A percentile compares a stretch with the other conserved stretches of the same genome.
These are phyloP conservation scores for Smittium mucronatum DNA, from an alignment of 371 early-diverging fungal genomes.

Conservation along the genomic window DNA sequence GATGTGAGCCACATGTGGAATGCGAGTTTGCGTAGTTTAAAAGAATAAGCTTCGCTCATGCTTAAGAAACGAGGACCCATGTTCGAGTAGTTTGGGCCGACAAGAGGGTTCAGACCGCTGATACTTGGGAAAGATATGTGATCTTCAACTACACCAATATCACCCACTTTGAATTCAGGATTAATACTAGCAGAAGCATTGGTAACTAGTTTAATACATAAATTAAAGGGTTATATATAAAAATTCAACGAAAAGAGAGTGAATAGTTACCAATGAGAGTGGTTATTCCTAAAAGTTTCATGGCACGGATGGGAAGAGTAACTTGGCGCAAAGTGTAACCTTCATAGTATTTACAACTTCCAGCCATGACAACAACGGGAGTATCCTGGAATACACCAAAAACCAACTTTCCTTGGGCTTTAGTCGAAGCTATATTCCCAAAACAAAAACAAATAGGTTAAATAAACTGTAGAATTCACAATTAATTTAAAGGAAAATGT, in stretches of 20 bases:
- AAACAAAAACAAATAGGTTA: neutral
- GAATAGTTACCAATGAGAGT: conserved; percentile 35
- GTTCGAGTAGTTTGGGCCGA: conserved; percentile 67
- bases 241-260: neutral
- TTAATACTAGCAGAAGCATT: conserved; percentile 83
- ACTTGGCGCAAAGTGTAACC: conserved; percentile 68
- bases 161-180: conserved; percentile 61
- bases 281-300: conserved; percentile 68
- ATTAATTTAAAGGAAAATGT: conserved; percentile 15
- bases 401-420: conserved; percentile 69
- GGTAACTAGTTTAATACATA: conserved; percentile 37
- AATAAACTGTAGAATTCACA: neutral
- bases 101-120: conserved; percentile 65
- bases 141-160: conserved; percentile 77
- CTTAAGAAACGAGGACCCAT: conserved; percentile 88
- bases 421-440: conserved; percentile 37
- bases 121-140: conserved; percentile 75
- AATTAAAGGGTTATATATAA: neutral
- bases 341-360: conserved; percentile 76
- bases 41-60: conserved; percentile 75
- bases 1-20: conserved; percentile 20
- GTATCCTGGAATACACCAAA: conserved; percentile 70
- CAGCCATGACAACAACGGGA: conserved; percentile 66
- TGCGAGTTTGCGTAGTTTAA: conserved; percentile 51
- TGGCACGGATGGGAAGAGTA: conserved; percentile 78